These are phyloP conservation scores for Cenchrus purpureus DNA, from an alignment of 176 grass and related monocot species.

Conservation along the genomic window DNA sequence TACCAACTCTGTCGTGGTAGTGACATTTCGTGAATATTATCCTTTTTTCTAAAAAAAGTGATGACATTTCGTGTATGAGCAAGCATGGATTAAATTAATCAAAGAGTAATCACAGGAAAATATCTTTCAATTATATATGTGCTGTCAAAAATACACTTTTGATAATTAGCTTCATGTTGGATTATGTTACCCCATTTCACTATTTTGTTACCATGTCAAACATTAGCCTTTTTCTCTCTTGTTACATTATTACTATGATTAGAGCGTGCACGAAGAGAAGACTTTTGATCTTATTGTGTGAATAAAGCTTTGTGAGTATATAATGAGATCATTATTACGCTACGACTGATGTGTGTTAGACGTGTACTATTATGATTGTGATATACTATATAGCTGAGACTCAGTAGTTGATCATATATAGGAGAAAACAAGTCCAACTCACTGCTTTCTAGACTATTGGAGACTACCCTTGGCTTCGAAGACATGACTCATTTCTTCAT, in stretches of 20 bases:
- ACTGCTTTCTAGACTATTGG: slow-evolving; percentile 43
- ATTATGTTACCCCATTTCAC: not conserved
- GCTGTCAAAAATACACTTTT: not conserved
- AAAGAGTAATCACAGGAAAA: not conserved
- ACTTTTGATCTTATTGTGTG: not conserved
- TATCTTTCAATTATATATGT: not conserved
- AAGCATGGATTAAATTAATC: not conserved
- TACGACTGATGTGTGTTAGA: not conserved
- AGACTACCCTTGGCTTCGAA: slow-evolving; percentile 45
- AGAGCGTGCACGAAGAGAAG: not conserved
- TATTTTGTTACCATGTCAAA: not conserved
- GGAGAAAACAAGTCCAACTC: not conserved
- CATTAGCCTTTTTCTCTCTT: not conserved
- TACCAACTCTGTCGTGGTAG: slow-evolving; percentile 8
- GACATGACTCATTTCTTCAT: slow-evolving; percentile 9
- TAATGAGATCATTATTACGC: slow-evolving; percentile 18
- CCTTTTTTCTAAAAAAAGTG: too few relatives aligned
- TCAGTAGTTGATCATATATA: not conserved
- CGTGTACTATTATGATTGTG: not conserved
- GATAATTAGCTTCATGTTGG: not conserved
- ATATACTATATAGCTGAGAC: not conserved
- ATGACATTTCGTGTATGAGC: not conserved
- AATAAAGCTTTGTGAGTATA: not conserved
- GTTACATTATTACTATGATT: not conserved
- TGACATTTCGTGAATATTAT: too few relatives aligned